Evolutionary conservation across 805 yeast genomes (phyloP), one percentile per base, ranked within the genome.

Genomic region (Kodamaea neixiangensis): DNA sequence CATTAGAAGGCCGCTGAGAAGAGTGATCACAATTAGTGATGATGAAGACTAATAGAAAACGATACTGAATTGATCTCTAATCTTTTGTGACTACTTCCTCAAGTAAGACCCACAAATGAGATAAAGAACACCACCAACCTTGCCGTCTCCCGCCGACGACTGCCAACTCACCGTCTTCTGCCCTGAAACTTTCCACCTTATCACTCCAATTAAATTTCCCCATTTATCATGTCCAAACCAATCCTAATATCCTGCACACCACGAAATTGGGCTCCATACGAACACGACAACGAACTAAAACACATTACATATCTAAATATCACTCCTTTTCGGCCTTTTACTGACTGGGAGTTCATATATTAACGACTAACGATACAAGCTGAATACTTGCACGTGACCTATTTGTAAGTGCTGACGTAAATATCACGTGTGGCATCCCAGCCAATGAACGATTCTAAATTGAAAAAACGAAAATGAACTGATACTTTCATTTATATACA

Each of bases 1-100:
- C 18, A 18, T 20, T 21, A 21, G 41, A 60, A 46, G 48, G 59
- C 25, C 55, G 11, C 51, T 18, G 44, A 39, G 58, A 15, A 48
- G 57, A 18, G 61, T 61, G 29, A 54, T 61, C 3, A 47, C 45
- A 15, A 53, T 58, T 10, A 54, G 57, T 49, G 65, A 60, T 45
- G 66, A 62, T 21, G 61, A 57, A 35, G 58, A 54, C 15, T 54
- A 51, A 17, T 44, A 29, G 25, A 25, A 25, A n/a, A n/a, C n/a
- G n/a, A n/a, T n/a, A n/a, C n/a, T n/a, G 31, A 25, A 10, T 25
- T 25, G 31, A 25, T 25, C n/a, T n/a, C n/a, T n/a, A n/a, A n/a
- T n/a, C n/a, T n/a, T n/a, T n/a, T n/a, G n/a, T n/a, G n/a, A n/a
- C n/a, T n/a, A n/a, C n/a, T n/a, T n/a, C n/a, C n/a, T n/a, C n/a